Base-by-base conservation (phyloP, 495 filamentous ascomycete species). In the Amphirosellinia nigrospora region DNA sequence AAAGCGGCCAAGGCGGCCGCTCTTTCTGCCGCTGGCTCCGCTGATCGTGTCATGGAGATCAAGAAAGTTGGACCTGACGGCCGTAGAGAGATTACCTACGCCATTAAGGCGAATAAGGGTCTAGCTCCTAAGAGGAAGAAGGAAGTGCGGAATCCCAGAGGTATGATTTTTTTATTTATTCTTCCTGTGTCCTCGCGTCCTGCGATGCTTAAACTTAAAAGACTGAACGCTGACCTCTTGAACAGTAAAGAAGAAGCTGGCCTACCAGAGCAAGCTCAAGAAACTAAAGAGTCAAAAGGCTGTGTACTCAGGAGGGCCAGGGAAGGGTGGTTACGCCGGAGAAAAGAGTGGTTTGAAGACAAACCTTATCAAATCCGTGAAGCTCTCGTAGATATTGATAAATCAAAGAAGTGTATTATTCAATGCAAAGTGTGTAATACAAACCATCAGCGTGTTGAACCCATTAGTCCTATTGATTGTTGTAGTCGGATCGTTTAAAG, bases 71-170 rank as follows among this genome's bases (percentile, higher is more conserved):
- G 84, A 26, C 82, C 86, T 15, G 93, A 95, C 73, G 94, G 93
- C 61, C 97, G 97, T 84, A 86, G 96, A 56, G 90, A 91, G 75
- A 96, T 98, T 79, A 89, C 87, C 8, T 98, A 97, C 81, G 86
- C 89, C 78, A 98, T 99, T 77, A 85, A 94, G 86, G 97, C 97
- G 88, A 99, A 99, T 80, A 97, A 97, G 86, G 96, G 96, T 39
- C 84, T 99, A 72, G 89, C 92, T 72, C 92, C 94, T 61, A 88
- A 92, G 77, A 86, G 96, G 63, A 96, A 89, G 87, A 98, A 98
- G 87, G 93, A 96, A 64, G 89, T 92, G 58, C 86, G 96, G 70
- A 99, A 99, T 82, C 96, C 96, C 16, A 86, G 96, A 80, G 68
- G 68, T 70, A 64, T 23, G 68, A 48, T 16, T 32, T 60, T 38